Evolutionary conservation across 768 basidiomycete genomes (phyloP), one percentile per base, ranked within the genome.

Genomic region (Tricholoma bakamatsutake): DNA sequence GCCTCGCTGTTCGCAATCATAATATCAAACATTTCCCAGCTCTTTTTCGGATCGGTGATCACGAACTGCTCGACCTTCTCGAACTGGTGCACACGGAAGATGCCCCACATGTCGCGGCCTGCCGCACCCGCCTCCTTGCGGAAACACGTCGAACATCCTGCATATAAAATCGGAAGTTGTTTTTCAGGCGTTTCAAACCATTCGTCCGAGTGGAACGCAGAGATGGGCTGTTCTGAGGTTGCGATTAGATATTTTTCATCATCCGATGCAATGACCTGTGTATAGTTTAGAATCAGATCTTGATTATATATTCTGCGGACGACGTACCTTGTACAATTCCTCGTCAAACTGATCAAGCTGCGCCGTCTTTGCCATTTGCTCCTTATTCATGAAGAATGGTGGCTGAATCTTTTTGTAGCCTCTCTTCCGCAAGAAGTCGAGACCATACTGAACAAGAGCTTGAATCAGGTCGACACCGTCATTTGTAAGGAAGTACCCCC

Each of bases 241-340:
- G 97, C 97, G 67, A 99, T 99, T 50, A 99, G 84, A 73, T 99
- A 99, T 70, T 98, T 98, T 69, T 98, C 96, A 65, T 97, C 93
- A 55, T 93, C 92, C 35, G 81, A 82, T 8, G 80, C 94, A 61
- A 92, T 88, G 53, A 95, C 88, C 90, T 90, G 30, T 56, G 21
- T 17, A 27, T 5, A 33, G 33, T 51, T 43, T 27, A 21, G 27
- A 17, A 31, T 48, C 42, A 46, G 34, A 17, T 7, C 7, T 28
- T 39, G 37, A 17, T 6, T 7, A 39, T 28, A 24, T 34, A 47
- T 12, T 0, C 12, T 3, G 30, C 46, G n/a, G 21, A 24, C n/a
- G 35, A 54, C 71, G 30, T 47, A 85, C 91, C 80, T 98, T 98
- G 83, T 98, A 99, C 13, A 99, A 76, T 65, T 97, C 95, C 72